Evolutionary conservation across 129 eudicot genomes (phyloP).

Genomic region (Arctium minus): DNA sequence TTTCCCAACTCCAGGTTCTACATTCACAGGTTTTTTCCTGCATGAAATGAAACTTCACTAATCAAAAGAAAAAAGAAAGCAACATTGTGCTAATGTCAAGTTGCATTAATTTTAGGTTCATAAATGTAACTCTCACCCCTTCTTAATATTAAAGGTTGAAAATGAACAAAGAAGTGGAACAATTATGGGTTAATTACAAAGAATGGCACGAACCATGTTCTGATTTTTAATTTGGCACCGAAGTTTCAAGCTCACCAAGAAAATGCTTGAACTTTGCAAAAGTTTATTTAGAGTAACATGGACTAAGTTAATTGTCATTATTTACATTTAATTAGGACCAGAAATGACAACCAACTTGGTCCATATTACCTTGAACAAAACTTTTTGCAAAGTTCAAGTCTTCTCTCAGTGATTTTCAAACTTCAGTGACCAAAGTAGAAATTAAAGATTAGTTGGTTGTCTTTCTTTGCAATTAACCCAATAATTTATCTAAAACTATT

Average conservation of each 20-base stretch:
- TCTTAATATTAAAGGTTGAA: not conserved
- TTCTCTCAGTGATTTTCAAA: too few species aligned
- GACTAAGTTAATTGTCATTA: not conserved
- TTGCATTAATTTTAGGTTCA: not conserved
- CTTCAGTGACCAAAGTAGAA: not conserved
- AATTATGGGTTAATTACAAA: not conserved
- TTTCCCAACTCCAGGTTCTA: conserved; percentile 92
- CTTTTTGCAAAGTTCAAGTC: not conserved
- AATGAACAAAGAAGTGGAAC: not conserved
- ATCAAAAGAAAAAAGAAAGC: conserved; percentile 10
- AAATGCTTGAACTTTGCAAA: not conserved
- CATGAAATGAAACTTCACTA: conserved; percentile 17
- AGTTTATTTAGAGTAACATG: not conserved
- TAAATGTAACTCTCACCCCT: not conserved
- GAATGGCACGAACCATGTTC: not conserved
- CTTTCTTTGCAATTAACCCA: not conserved
- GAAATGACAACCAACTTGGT: not conserved
- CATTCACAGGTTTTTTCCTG: conserved; percentile 52
- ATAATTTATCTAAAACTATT: not conserved
- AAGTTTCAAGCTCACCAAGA: not conserved
- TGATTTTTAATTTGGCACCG: not conserved
- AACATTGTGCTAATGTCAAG: not conserved
- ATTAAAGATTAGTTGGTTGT: not conserved
- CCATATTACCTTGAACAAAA: not conserved
- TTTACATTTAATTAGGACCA: not conserved